These are phyloP conservation scores for Penicillium cinerascens DNA, from an alignment of 495 filamentous ascomycete species.

Conservation along the genomic window DNA sequence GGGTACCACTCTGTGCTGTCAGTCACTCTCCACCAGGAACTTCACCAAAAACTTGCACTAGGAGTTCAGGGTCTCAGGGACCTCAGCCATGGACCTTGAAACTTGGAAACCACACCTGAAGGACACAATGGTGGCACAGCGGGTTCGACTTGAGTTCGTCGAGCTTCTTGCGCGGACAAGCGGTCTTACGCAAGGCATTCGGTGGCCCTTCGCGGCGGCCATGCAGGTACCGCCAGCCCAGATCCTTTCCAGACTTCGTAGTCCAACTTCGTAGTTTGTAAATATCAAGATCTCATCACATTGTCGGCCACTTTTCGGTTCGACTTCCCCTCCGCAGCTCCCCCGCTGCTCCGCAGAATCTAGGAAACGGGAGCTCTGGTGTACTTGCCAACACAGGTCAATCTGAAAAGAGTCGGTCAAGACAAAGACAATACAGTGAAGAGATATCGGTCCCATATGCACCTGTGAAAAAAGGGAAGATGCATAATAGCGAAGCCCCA, in stretches of 20 bases:
- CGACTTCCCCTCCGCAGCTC: background rate
- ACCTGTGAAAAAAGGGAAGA: background rate
- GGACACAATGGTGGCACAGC: background rate
- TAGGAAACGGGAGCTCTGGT: background rate
- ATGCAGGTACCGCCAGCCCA: slow-evolving; percentile 16
- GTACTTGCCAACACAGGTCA: background rate
- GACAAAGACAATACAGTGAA: background rate
- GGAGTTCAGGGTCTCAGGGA: background rate
- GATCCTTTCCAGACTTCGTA: background rate
- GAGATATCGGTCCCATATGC: background rate
- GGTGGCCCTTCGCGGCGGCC: background rate
- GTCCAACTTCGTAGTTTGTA: background rate
- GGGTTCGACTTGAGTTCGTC: background rate
- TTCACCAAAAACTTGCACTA: background rate
- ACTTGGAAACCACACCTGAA: background rate
- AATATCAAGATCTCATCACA: background rate
- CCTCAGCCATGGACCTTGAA: background rate
- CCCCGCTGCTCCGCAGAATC: background rate
- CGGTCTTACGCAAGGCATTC: slow-evolving; percentile 14
- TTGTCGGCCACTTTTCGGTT: background rate
- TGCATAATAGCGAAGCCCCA: slow-evolving; percentile 10
- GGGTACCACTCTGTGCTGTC: background rate
- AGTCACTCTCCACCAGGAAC: background rate
- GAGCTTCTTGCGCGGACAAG: slow-evolving; percentile 2
- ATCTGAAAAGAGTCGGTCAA: background rate